Percentiles rank a stretch among this genome's conserved stretches.
Conservation (phyloP, 345 rosid genomes). For the Sisymbrium altissimum region DNA sequence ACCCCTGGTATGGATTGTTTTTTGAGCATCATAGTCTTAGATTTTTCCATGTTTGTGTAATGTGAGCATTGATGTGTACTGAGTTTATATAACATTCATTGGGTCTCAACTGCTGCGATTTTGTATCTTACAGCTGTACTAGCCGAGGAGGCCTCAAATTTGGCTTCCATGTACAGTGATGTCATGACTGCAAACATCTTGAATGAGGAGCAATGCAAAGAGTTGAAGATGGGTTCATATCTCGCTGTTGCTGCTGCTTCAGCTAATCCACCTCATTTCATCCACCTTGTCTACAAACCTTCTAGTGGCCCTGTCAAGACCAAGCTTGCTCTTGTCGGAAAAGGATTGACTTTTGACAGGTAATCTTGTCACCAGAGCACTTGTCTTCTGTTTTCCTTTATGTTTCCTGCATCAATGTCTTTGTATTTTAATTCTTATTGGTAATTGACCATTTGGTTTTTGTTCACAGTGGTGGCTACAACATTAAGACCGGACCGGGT, state of each 20-base stretch:
- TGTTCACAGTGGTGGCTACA: slow-evolving; percentile 86
- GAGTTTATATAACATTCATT: neutral
- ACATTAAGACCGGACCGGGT: slow-evolving; percentile 90
- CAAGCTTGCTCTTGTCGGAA: slow-evolving; percentile 86
- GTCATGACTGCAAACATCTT: slow-evolving; percentile 80
- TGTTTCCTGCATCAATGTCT: neutral
- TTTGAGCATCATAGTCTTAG: neutral
- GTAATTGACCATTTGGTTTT: neutral
- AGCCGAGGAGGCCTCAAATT: slow-evolving; percentile 83
- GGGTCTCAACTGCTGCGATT: too few relatives aligned
- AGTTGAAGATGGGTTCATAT: slow-evolving; percentile 94
- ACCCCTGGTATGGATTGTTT: slow-evolving; percentile 66
- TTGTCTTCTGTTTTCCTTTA: neutral
- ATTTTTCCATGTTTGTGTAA: neutral
- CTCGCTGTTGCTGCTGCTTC: slow-evolving; percentile 98
- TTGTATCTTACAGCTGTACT: slow-evolving; percentile 60
- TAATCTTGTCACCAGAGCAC: slow-evolving; percentile 22
- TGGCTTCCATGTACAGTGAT: slow-evolving; percentile 71
- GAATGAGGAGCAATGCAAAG: slow-evolving; percentile 71
- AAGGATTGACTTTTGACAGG: slow-evolving; percentile 98
- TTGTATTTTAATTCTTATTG: neutral
- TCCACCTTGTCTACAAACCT: slow-evolving; percentile 89
- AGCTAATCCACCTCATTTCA: slow-evolving; percentile 80
- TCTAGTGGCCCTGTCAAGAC: slow-evolving; percentile 63
- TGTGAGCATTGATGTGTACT: neutral